Conservation (phyloP, 257 asterid genomes). For the Mentha longifolia region DNA sequence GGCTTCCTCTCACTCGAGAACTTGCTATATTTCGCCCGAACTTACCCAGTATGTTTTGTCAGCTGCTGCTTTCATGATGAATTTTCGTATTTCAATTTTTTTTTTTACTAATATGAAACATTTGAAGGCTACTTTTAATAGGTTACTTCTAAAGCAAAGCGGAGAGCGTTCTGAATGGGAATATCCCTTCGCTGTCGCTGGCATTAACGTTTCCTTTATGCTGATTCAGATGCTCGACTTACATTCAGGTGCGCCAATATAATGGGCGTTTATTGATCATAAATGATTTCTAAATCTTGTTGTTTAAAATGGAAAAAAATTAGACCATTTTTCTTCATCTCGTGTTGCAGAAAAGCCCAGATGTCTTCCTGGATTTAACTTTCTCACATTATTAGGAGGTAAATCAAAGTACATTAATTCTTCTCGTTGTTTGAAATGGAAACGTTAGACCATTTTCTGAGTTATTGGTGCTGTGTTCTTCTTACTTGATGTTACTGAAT, state of each 20-base stretch:
- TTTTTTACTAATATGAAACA: slow-evolving; percentile 58
- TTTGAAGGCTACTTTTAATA: slow-evolving; percentile 85
- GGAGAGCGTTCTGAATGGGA: slow-evolving; percentile 90
- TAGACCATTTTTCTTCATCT: neutral
- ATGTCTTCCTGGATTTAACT: slow-evolving; percentile 76
- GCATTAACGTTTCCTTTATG: slow-evolving; percentile 85
- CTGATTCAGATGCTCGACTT: slow-evolving; percentile 92
- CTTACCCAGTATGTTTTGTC: slow-evolving; percentile 71
- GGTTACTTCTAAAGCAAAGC: slow-evolving; percentile 77
- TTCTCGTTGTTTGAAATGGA: too few relatives aligned
- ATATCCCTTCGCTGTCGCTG: slow-evolving; percentile 96
- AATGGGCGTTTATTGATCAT: neutral
- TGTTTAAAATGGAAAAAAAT: neutral
- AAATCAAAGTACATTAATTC: slow-evolving; percentile 8
- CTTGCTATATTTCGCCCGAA: slow-evolving; percentile 77
- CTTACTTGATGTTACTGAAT: slow-evolving; percentile 19
- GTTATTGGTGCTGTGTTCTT: neutral
- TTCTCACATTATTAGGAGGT: slow-evolving; percentile 78
- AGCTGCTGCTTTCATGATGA: slow-evolving; percentile 39
- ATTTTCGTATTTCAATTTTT: slow-evolving; percentile 9
- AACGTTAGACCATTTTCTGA: too few relatives aligned
- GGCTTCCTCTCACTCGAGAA: slow-evolving; percentile 95
- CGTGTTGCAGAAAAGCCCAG: slow-evolving; percentile 73
- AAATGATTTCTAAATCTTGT: neutral
- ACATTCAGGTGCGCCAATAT: slow-evolving; percentile 55